These are phyloP conservation scores for Aquanectria penicillioides DNA, from an alignment of 2,329 filamentous ascomycete species.

Conservation along the genomic window DNA sequence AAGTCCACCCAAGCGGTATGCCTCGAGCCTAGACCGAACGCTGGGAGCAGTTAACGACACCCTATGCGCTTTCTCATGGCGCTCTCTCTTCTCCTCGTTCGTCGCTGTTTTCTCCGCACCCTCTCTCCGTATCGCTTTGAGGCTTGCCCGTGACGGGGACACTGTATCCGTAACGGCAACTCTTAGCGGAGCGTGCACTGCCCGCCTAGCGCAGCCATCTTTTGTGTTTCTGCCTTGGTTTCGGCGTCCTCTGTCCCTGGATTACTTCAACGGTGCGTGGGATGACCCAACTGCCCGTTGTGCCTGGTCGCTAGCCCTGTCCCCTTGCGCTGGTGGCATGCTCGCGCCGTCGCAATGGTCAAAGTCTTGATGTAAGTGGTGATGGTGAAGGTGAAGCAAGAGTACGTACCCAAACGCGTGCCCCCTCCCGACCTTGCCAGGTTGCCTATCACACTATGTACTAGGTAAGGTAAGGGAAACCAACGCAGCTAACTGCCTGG, in stretches of 20 bases:
- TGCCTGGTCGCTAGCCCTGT: too few relatives aligned
- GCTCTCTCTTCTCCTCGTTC: background rate
- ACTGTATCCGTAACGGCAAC: constrained; percentile 4
- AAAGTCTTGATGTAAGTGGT: too few relatives aligned
- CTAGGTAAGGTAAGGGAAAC: too few relatives aligned
- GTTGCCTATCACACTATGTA: too few relatives aligned
- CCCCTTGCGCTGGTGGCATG: too few relatives aligned
- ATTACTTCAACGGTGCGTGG: background rate
- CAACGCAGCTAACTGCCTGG: too few relatives aligned
- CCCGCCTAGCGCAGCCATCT: background rate
- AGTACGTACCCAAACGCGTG: too few relatives aligned
- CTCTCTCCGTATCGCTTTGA: background rate
- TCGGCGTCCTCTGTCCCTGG: background rate
- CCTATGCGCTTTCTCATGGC: background rate
- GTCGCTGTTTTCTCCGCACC: constrained; percentile 6
- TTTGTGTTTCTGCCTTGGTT: background rate
- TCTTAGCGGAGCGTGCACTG: constrained; percentile 6
- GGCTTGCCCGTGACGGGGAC: background rate
- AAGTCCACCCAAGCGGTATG: constrained; percentile 2
- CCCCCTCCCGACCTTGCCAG: too few relatives aligned
- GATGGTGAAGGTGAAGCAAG: too few relatives aligned
- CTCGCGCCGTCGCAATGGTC: too few relatives aligned
- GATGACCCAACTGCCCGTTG: background rate
- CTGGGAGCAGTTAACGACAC: background rate
- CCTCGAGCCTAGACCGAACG: too few relatives aligned